A percentile compares a stretch with the other conserved stretches of the same genome.
Evolutionary conservation across 306 rosid species (phyloP).

Genomic region (Sindora glabra): DNA sequence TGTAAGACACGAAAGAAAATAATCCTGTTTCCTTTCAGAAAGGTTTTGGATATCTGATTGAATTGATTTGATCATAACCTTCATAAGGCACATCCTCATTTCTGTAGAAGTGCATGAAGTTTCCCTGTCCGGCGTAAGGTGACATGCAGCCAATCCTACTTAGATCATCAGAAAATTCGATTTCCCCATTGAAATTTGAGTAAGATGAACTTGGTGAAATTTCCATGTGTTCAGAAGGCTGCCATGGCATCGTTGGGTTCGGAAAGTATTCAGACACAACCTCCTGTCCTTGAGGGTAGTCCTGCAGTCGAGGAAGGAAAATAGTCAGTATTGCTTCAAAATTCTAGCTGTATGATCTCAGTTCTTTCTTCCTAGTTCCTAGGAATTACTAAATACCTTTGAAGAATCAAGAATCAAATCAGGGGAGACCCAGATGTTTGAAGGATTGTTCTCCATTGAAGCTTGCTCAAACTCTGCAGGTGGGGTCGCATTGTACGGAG

Average conservation of each 20-base stretch:
- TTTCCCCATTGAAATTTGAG: conserved; percentile 51
- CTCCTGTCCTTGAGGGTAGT: conserved; percentile 47
- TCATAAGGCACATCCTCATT: conserved; percentile 45
- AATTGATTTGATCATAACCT: conserved; percentile 38
- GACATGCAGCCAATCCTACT: conserved; percentile 39
- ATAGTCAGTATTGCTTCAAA: neutral
- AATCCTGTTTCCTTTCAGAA: conserved; percentile 31
- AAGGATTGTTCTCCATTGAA: conserved; percentile 32
- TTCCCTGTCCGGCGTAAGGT: conserved; percentile 41
- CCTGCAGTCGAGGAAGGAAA: conserved; percentile 36
- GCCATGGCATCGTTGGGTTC: conserved; percentile 43
- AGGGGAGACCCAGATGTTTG: conserved; percentile 63
- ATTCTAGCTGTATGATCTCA: neutral
- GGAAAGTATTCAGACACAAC: conserved; percentile 34
- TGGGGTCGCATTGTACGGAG: conserved; percentile 36
- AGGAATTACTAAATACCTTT: conserved; percentile 38
- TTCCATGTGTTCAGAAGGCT: conserved; percentile 38
- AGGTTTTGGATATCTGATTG: conserved; percentile 29
- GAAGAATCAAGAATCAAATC: conserved; percentile 83
- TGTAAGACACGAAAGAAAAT: conserved; percentile 9
- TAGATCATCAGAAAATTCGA: conserved; percentile 35
- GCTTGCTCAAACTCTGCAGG: conserved; percentile 34
- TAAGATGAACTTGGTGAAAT: conserved; percentile 61
- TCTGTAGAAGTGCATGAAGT: conserved; percentile 37
- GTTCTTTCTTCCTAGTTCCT: conserved; percentile 1